Evolutionary conservation across 768 basidiomycete genomes (phyloP).

Genomic region (Naganishia antarctica): DNA sequence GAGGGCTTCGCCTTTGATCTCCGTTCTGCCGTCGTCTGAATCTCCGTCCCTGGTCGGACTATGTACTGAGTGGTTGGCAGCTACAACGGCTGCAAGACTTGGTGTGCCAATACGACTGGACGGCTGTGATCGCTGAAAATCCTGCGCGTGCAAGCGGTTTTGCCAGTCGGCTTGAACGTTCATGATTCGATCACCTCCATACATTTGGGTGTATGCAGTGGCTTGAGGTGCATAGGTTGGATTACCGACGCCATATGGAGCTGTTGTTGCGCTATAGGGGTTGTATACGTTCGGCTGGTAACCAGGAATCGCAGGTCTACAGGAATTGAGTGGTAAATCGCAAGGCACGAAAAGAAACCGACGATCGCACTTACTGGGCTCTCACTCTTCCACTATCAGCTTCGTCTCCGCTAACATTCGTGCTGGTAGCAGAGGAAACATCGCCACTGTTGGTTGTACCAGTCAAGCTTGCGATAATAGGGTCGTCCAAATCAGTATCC

Average conservation of each 20-base stretch:
- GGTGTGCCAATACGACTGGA: slow-evolving; percentile 5
- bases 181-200: slow-evolving; percentile 9
- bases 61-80: neutral
- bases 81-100: neutral
- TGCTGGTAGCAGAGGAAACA: slow-evolving; percentile 2
- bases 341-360: too few relatives aligned
- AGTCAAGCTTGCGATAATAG: neutral
- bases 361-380: slow-evolving; percentile 1
- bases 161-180: slow-evolving; percentile 13
- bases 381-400: neutral
- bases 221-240: slow-evolving; percentile 9
- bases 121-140: slow-evolving; percentile 2
- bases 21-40: slow-evolving; percentile 9
- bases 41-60: neutral
- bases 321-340: too few relatives aligned
- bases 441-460: slow-evolving; percentile 6
- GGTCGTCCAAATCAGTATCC: slow-evolving; percentile 12
- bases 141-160: slow-evolving; percentile 15
- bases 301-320: neutral
- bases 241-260: neutral
- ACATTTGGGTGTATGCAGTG: slow-evolving; percentile 12
- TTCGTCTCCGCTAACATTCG: slow-evolving; percentile 16
- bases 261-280: neutral
- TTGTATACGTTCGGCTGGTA: neutral
- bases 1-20: neutral